Evolutionary conservation across 805 yeast species (phyloP).

Genomic region (Jamesozyma rosinii): DNA sequence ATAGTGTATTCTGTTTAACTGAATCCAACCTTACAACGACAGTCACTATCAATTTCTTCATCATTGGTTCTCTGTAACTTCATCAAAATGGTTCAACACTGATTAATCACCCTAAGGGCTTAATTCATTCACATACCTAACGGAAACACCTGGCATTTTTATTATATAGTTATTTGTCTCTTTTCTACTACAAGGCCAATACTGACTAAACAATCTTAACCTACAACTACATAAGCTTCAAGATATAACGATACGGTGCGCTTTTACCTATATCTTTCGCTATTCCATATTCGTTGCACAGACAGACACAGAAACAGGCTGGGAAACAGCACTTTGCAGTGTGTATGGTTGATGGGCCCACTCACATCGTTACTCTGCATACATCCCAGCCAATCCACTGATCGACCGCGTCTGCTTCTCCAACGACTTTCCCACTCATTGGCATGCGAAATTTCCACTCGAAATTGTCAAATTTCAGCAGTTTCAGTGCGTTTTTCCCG

Average conservation of each 20-base stretch:
- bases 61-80: too few species aligned
- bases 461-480: neutral
- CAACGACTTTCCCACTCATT: neutral
- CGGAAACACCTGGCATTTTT: slow-evolving; percentile 94
- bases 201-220: neutral
- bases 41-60: neutral
- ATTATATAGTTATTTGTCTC: slow-evolving; percentile 22
- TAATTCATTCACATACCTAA: slow-evolving; percentile 58
- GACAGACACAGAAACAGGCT: neutral
- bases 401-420: neutral
- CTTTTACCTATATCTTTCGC: neutral
- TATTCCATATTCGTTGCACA: neutral
- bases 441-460: neutral
- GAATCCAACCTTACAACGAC: neutral
- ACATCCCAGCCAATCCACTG: neutral
- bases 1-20: neutral
- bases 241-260: neutral
- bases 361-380: neutral
- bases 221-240: neutral
- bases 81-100: neutral
- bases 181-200: neutral
- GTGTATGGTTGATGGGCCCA: neutral
- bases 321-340: neutral
- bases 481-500: too few species aligned
- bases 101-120: neutral